phyloP scores from a whole-genome alignment of 2,329 filamentous ascomycete genomes.

The Claviceps pusilla region DNA sequence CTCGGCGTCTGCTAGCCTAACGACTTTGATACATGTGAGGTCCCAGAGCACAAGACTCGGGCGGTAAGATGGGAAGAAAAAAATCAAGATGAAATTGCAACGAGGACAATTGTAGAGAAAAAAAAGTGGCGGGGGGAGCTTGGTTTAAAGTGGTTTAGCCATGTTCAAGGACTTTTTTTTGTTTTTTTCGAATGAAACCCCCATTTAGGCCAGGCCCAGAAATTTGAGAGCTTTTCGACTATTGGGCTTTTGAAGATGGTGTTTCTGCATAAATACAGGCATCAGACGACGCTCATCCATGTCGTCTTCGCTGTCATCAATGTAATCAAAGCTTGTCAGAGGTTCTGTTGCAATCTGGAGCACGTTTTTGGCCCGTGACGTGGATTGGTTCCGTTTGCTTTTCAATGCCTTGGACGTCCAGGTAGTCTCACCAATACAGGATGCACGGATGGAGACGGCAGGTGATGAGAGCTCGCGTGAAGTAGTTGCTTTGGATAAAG shows the following conservation, averaged over 20 bases:
- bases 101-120: not conserved
- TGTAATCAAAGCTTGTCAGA: constrained; percentile 21
- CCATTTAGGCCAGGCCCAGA: constrained; percentile 28
- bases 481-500: constrained; percentile 6
- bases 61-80: no score
- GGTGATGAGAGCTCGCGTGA: constrained; percentile 3
- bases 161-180: not conserved
- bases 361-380: constrained; percentile 11
- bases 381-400: constrained; percentile 16
- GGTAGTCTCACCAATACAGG: constrained; percentile 11
- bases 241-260: constrained; percentile 22
- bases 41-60: no score
- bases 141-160: not conserved
- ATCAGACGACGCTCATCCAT: constrained; percentile 36
- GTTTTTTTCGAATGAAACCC: not conserved
- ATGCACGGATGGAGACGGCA: constrained; percentile 1
- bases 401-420: constrained; percentile 16
- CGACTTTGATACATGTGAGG: no score
- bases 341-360: constrained; percentile 15
- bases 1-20: no score
- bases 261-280: constrained; percentile 30
- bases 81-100: no score
- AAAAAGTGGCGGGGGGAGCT: not conserved
- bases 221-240: constrained; percentile 40
- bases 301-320: constrained; percentile 28